These are phyloP conservation scores for Xerocomellus intermedius DNA, from an alignment of 768 basidiomycete genomes.

Conservation along the genomic window DNA sequence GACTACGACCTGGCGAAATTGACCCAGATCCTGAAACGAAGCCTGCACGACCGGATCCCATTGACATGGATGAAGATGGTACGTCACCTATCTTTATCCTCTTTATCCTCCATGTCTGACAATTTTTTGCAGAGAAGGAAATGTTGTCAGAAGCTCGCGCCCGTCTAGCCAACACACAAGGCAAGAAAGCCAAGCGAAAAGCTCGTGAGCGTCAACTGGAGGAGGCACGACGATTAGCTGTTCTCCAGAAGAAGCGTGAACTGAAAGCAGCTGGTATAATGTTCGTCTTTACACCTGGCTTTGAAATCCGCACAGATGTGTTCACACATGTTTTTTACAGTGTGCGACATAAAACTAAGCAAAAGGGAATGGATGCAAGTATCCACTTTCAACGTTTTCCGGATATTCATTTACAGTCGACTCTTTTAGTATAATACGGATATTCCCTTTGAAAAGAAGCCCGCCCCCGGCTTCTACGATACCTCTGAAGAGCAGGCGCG, in stretches of 20 bases:
- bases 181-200: conserved; percentile 99
- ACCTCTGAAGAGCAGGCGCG: conserved; percentile 91
- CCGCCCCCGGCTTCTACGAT: conserved; percentile 96
- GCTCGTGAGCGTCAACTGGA: conserved; percentile 96
- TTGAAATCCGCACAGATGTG: not conserved
- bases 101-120: not conserved
- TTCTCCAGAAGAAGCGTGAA: conserved; percentile 96
- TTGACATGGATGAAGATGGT: conserved; percentile 99
- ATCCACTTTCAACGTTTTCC: not conserved
- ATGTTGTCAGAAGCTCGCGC: conserved; percentile 99
- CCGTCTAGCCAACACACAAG: conserved; percentile 96
- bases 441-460: conserved; percentile 97
- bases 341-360: conserved; percentile 92
- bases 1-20: conserved; percentile 92
- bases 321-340: conserved; percentile 36
- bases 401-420: not conserved
- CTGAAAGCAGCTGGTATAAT: conserved; percentile 98
- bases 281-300: conserved; percentile 41
- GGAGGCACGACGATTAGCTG: conserved; percentile 90
- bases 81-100: conserved; percentile 21
- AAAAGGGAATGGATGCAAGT: conserved; percentile 95
- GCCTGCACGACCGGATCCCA: conserved; percentile 96
- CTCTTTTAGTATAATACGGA: conserved; percentile 86
- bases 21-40: conserved; percentile 99
- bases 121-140: conserved; percentile 76